Evolutionary conservation across 2,329 filamentous ascomycete genomes (phyloP), one percentile per base, ranked within the genome.

Genomic region (Dothidotthia symphoricarpi): DNA sequence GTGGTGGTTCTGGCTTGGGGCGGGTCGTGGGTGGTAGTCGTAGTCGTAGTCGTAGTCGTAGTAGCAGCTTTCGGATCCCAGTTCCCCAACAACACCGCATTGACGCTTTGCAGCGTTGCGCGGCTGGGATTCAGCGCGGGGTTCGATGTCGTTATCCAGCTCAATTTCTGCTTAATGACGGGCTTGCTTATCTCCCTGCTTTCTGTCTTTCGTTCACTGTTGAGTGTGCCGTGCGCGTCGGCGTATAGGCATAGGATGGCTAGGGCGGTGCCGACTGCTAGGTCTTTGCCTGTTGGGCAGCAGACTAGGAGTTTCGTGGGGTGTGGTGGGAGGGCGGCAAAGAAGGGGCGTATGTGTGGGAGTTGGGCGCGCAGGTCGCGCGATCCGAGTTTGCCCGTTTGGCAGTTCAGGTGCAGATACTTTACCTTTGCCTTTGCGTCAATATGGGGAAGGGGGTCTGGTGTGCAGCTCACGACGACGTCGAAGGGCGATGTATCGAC

Each of bases 81-180:
- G n/a, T 13, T 34, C 3, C 38, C 34, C 81, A 97, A 91, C 34
- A 97, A 69, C 57, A 88, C 95, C 38, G 86, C 86, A 66, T 97
- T 96, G 4, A 97, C 85, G 51, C 88, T 91, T 67, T 96, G 90
- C 25, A 97, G 70, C 0, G 90, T 96, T 15, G 86, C 77, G 24
- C 93, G 76, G 46, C 83, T 90, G 0, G 91, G 90, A 60, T 94
- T 95, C 2, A 84, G 85, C 51, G 85, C 82, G 1, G 89, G 85
- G 60, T 85, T 83, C 0, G 80, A 80, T 4, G 82, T 84, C 66
- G 91, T 87, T 53, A 97, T 86, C 73, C 83, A 85, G n/a, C 85
- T 84, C 22, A 97, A 73, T 35, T 83, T 78, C 52, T 82, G 79
- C 53, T 86, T 84, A 60, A 97, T 89, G 33, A 85, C 74, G 7